These are phyloP conservation scores for Aspergillus oerlinghausenensis DNA, from an alignment of 2,329 filamentous ascomycete species.

Conservation along the genomic window DNA sequence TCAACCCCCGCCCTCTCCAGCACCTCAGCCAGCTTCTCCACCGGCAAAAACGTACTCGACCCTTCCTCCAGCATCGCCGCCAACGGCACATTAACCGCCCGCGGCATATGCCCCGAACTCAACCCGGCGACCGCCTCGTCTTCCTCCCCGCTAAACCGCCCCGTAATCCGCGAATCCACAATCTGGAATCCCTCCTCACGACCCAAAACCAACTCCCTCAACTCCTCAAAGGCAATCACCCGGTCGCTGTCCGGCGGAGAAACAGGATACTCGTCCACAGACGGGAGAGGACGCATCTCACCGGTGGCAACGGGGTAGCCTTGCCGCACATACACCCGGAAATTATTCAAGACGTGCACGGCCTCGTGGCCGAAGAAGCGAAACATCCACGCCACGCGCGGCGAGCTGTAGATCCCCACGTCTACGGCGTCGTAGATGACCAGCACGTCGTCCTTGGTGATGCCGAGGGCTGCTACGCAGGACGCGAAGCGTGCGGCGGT, in stretches of 20 bases:
- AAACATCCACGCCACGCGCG: slow-evolving; percentile 27
- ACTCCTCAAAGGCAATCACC: slow-evolving; percentile 16
- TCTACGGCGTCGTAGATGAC: slow-evolving; percentile 28
- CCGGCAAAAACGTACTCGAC: slow-evolving; percentile 9
- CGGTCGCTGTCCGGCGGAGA: not conserved
- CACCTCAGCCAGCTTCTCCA: not conserved
- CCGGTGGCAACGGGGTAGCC: slow-evolving; percentile 15
- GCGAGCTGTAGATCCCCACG: slow-evolving; percentile 24
- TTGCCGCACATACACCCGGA: slow-evolving; percentile 18
- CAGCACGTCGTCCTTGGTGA: slow-evolving; percentile 20
- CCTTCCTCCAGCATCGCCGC: slow-evolving; percentile 14
- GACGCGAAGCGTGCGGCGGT: slow-evolving; percentile 18
- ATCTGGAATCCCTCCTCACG: slow-evolving; percentile 10
- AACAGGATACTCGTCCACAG: slow-evolving; percentile 1
- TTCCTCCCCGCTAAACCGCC: slow-evolving; percentile 17
- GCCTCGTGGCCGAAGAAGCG: slow-evolving; percentile 22
- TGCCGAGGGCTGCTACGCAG: slow-evolving; percentile 16
- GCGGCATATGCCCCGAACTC: slow-evolving; percentile 23
- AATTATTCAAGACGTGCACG: slow-evolving; percentile 29
- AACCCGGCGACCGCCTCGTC: slow-evolving; percentile 12
- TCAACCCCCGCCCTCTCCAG: slow-evolving; percentile 17
- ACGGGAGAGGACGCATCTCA: not conserved
- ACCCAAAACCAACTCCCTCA: slow-evolving; percentile 2
- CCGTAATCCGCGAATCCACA: slow-evolving; percentile 17
- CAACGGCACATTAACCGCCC: slow-evolving; percentile 23